Conservation (phyloP, 768 basidiomycete genomes). For the Kwoniella shandongensis region DNA sequence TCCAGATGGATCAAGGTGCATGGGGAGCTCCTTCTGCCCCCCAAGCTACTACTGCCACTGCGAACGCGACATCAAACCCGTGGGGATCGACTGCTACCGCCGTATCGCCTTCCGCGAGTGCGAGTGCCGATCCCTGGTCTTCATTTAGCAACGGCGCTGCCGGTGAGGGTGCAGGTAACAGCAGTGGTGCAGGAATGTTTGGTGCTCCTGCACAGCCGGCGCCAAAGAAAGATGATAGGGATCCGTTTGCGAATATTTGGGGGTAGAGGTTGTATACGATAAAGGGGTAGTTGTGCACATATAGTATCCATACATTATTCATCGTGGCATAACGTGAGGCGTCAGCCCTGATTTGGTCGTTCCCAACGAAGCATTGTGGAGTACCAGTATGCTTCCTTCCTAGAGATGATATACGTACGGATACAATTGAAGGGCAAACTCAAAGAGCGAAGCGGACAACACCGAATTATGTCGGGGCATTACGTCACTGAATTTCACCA, state of each 20-base stretch:
- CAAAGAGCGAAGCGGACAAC: too few species aligned
- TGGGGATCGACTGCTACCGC: slow-evolving; percentile 19
- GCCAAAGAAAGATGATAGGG: slow-evolving; percentile 31
- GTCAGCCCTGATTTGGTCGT: too few species aligned
- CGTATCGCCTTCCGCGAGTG: slow-evolving; percentile 1
- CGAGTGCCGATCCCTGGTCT: slow-evolving; percentile 26
- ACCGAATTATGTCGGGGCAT: too few species aligned
- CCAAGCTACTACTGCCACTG: slow-evolving; percentile 3
- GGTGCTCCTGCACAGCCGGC: background rate
- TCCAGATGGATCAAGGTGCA: slow-evolving; percentile 41
- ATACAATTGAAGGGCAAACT: too few species aligned
- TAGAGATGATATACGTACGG: too few species aligned
- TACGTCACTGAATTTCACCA: too few species aligned
- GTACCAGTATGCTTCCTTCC: too few species aligned
- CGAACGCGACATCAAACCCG: slow-evolving; percentile 4
- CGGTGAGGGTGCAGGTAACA: slow-evolving; percentile 4
- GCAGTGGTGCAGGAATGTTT: slow-evolving; percentile 4
- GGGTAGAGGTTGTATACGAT: slow-evolving; percentile 3
- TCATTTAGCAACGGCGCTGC: slow-evolving; percentile 6
- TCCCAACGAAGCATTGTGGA: too few species aligned
- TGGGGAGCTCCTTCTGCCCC: slow-evolving; percentile 32
- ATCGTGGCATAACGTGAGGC: too few species aligned
- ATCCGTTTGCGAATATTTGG: slow-evolving; percentile 49
- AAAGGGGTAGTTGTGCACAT: too few species aligned
- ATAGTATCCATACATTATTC: too few species aligned